A percentile compares a stretch with the other conserved stretches of the same genome.
Conservation (phyloP, 73 alveolate genomes). For the Uronychia binucleata region DNA sequence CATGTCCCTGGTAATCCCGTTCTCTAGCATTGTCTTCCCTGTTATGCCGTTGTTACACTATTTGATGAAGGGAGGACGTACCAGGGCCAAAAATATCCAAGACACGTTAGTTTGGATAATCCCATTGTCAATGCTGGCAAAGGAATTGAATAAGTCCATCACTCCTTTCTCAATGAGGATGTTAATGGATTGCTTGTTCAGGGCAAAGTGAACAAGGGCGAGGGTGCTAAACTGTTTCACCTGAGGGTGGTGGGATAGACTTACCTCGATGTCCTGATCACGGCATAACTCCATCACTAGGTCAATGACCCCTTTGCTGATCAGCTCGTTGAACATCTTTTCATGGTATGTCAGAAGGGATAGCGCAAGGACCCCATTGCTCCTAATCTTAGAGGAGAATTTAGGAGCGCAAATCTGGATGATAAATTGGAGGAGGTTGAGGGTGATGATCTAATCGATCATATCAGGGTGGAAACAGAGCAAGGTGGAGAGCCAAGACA, state of each 20-base stretch:
- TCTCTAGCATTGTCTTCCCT: slow-evolving; percentile 67
- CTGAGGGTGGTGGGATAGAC: not conserved
- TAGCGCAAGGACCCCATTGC: slow-evolving; percentile 67
- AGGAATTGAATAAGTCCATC: slow-evolving; percentile 57
- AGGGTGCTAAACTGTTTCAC: slow-evolving; percentile 51
- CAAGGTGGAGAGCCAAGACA: slow-evolving; percentile 64
- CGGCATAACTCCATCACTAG: slow-evolving; percentile 65
- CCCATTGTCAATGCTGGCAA: slow-evolving; percentile 41
- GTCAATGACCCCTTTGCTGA: slow-evolving; percentile 61
- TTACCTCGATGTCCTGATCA: slow-evolving; percentile 46
- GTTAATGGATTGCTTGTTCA: slow-evolving; percentile 56
- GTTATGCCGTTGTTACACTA: slow-evolving; percentile 65
- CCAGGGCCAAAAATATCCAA: slow-evolving; percentile 66
- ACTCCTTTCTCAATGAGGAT: slow-evolving; percentile 61
- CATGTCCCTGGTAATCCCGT: slow-evolving; percentile 75
- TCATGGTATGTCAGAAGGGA: slow-evolving; percentile 65
- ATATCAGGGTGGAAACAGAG: slow-evolving; percentile 62
- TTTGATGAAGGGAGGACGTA: not conserved
- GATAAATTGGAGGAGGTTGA: slow-evolving; percentile 49
- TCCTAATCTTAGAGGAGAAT: slow-evolving; percentile 43
- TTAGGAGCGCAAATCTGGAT: slow-evolving; percentile 27
- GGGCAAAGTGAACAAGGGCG: slow-evolving; percentile 66
- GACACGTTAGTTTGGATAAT: slow-evolving; percentile 61
- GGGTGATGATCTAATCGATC: slow-evolving; percentile 50
- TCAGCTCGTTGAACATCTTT: slow-evolving; percentile 59